Evolutionary conservation across 345 rosid species (phyloP).

Genomic region (Populus simonii): DNA sequence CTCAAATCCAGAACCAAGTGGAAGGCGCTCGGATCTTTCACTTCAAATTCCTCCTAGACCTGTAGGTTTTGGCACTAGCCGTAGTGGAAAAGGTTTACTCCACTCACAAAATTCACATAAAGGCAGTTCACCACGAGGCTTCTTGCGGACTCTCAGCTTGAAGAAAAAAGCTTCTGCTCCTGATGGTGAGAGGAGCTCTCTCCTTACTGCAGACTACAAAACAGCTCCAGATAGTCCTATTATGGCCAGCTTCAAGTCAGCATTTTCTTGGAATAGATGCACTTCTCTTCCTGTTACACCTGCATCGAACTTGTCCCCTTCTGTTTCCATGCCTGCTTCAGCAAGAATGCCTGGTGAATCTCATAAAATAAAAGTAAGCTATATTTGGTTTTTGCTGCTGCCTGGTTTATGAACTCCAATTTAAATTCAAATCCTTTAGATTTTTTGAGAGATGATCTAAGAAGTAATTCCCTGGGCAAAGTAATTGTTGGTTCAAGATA

Average conservation of each 20-base stretch:
- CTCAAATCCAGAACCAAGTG: constrained; percentile 44
- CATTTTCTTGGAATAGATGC: constrained; percentile 65
- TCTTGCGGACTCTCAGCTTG: constrained; percentile 68
- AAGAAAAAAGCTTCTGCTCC: constrained; percentile 48
- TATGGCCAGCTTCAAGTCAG: constrained; percentile 32
- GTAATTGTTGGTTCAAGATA: neutral
- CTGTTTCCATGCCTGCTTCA: constrained; percentile 50
- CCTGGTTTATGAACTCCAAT: neutral
- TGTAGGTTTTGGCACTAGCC: constrained; percentile 42
- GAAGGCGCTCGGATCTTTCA: constrained; percentile 60
- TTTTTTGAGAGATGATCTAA: neutral
- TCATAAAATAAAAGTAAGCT: constrained; percentile 46
- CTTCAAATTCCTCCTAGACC: constrained; percentile 71
- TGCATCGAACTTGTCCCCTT: constrained; percentile 63
- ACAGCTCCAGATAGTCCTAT: constrained; percentile 45
- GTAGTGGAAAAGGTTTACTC: constrained; percentile 49
- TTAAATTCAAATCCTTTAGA: neutral
- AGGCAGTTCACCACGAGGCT: constrained; percentile 55
- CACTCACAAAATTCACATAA: constrained; percentile 52
- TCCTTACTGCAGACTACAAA: constrained; percentile 53
- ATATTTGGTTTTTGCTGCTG: constrained; percentile 2
- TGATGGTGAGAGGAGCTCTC: constrained; percentile 64
- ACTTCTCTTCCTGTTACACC: constrained; percentile 74
- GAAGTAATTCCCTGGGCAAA: neutral
- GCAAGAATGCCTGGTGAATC: constrained; percentile 58